A percentile compares a stretch with the other conserved stretches of the same genome.
These are phyloP conservation scores for Leishmania tropica DNA, from an alignment of 208 protist genomes.

Conservation along the genomic window DNA sequence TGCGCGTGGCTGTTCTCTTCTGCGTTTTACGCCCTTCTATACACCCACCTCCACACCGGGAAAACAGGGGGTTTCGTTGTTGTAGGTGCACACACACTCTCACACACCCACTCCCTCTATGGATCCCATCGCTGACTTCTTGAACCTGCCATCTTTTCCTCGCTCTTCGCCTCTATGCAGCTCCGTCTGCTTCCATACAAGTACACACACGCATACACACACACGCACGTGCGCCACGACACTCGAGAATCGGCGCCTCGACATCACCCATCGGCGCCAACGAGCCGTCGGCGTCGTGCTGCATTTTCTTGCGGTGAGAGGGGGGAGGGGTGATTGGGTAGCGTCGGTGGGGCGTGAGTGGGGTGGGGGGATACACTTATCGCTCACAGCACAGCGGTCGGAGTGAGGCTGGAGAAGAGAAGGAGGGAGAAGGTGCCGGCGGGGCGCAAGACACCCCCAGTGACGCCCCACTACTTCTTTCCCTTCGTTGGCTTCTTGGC, in stretches of 20 bases:
- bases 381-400: neutral
- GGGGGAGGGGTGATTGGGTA: neutral
- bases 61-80: neutral
- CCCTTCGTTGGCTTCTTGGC: slow-evolving; percentile 38
- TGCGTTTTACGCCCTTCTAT: neutral
- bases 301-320: neutral
- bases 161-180: neutral
- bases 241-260: neutral
- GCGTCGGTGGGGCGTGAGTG: neutral
- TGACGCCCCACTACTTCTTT: slow-evolving; percentile 36
- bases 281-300: neutral
- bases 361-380: neutral
- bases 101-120: neutral
- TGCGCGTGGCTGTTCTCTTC: neutral
- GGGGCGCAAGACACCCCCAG: neutral
- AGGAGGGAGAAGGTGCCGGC: neutral
- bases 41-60: too few species aligned
- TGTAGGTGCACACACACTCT: neutral
- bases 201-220: slow-evolving; percentile 5
- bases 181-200: neutral
- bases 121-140: neutral
- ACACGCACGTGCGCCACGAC: neutral
- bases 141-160: neutral
- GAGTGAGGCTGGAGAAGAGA: neutral
- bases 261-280: neutral